A percentile compares a stretch with the other conserved stretches of the same genome.
Evolutionary conservation across 257 asterid species (phyloP).

Genomic region (Plantago elongata): DNA sequence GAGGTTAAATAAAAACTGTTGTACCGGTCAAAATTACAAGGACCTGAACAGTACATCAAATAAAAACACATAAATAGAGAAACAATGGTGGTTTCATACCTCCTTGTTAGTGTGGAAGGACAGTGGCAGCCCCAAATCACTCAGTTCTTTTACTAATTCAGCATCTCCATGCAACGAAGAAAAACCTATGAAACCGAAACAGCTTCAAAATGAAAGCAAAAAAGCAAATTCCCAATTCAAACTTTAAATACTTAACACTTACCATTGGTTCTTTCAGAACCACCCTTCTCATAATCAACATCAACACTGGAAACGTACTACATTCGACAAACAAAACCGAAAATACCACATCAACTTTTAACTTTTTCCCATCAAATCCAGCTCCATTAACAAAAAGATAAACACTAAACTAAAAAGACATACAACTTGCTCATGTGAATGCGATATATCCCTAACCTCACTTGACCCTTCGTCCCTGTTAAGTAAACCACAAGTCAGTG

Average conservation of each 20-base stretch:
- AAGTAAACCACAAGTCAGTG: constrained; percentile 10
- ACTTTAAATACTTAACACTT: constrained; percentile 27
- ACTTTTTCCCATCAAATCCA: neutral
- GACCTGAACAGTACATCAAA: neutral
- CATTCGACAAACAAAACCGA: constrained; percentile 23
- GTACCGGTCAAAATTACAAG: too few species aligned
- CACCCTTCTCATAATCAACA: constrained; percentile 20
- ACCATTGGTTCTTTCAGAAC: constrained; percentile 20
- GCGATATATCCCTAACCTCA: constrained; percentile 27
- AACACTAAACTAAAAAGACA: constrained; percentile 26
- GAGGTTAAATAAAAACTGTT: too few species aligned
- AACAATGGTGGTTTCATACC: constrained; percentile 29
- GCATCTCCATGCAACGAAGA: constrained; percentile 38
- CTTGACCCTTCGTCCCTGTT: constrained; percentile 50
- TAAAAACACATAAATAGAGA: neutral
- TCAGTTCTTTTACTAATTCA: constrained; percentile 50
- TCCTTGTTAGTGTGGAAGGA: constrained; percentile 73
- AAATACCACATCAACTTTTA: constrained; percentile 3
- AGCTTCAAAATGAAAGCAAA: constrained; percentile 19
- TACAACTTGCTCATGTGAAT: constrained; percentile 36
- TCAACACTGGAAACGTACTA: constrained; percentile 32
- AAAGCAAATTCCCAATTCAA: neutral
- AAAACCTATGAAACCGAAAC: constrained; percentile 32
- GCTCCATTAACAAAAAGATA: neutral
- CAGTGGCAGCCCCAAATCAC: constrained; percentile 79